Conservation (phyloP, 345 rosid species). For the Salix suchowensis region DNA sequence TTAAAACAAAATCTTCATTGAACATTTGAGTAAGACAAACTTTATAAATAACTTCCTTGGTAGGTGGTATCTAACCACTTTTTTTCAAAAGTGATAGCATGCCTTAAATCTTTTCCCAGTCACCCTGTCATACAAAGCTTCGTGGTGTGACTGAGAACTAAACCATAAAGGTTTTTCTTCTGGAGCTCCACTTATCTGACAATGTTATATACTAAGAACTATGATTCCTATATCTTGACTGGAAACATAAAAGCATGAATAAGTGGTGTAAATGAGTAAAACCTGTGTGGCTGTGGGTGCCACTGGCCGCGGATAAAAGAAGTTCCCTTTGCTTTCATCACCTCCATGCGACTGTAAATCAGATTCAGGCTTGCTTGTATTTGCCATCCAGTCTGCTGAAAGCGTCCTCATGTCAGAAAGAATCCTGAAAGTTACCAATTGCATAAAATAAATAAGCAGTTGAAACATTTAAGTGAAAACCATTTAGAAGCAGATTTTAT, state of each 20-base stretch:
- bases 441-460: conserved; percentile 6
- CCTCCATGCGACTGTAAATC: conserved; percentile 74
- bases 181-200: background rate
- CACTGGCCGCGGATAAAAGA: conserved; percentile 94
- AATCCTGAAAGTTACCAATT: conserved; percentile 58
- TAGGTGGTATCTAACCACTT: background rate
- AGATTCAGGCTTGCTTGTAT: conserved; percentile 71
- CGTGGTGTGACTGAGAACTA: background rate
- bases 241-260: background rate
- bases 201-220: background rate
- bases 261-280: background rate
- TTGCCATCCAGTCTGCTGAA: conserved; percentile 99
- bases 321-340: conserved; percentile 70
- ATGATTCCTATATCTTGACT: background rate
- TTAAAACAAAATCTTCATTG: background rate
- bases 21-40: background rate
- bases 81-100: background rate
- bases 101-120: background rate
- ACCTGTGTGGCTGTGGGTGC: conserved; percentile 99
- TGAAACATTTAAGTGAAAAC: background rate
- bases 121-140: background rate
- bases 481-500: background rate
- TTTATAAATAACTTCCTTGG: background rate
- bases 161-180: background rate
- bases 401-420: conserved; percentile 99